These are phyloP conservation scores for Stromatinia cepivora DNA, from an alignment of 2,329 filamentous ascomycete genomes.

Conservation along the genomic window DNA sequence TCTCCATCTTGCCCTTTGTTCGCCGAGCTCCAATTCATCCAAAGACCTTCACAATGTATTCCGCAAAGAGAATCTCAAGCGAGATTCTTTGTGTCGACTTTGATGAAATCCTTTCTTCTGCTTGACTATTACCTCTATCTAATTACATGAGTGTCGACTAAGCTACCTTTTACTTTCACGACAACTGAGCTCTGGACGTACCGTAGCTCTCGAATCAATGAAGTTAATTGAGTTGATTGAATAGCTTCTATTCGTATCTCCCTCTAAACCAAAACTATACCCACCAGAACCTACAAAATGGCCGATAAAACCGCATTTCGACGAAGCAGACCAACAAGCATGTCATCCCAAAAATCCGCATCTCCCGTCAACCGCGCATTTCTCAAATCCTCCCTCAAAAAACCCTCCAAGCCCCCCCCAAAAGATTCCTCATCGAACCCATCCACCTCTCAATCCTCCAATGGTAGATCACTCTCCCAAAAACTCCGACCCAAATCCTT, in stretches of 20 bases:
- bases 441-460: neutral
- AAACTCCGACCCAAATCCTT: neutral
- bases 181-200: neutral
- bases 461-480: too few relatives aligned
- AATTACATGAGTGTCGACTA: neutral
- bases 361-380: neutral
- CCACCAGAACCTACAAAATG: neutral
- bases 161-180: neutral
- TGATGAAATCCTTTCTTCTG: neutral
- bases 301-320: neutral
- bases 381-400: neutral
- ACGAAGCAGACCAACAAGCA: neutral
- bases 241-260: neutral
- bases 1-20: neutral
- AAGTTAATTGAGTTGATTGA: neutral
- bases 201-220: neutral
- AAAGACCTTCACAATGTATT: neutral
- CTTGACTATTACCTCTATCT: neutral
- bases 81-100: neutral
- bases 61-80: neutral
- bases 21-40: neutral
- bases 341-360: neutral
- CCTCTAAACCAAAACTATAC: too few relatives aligned
- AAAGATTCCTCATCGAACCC: neutral
- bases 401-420: neutral